phyloP scores from a whole-genome alignment of 2,329 filamentous ascomycete genomes.

The Cladosporium sp. region DNA sequence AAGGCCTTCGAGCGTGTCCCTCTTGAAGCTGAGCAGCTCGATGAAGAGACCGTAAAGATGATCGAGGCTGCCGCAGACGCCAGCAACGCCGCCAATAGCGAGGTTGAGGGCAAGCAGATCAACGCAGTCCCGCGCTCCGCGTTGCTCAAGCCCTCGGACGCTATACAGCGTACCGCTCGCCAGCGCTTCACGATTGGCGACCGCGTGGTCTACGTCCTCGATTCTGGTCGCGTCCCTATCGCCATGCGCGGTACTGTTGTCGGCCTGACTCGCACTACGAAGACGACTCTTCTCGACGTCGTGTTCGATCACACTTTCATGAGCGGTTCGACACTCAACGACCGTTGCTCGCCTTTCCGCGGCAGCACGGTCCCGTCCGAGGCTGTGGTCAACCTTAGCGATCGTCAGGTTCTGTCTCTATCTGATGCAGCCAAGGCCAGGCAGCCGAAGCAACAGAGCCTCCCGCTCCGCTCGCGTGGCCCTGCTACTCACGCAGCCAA shows the following conservation, averaged over 20 bases:
- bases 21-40: conserved; percentile 90
- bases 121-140: conserved; percentile 79
- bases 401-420: conserved; percentile 71
- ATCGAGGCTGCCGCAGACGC: conserved; percentile 74
- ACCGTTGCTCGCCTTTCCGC: conserved; percentile 86
- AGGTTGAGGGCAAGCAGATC: conserved; percentile 62
- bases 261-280: conserved; percentile 82
- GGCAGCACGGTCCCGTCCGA: conserved; percentile 85
- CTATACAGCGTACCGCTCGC: conserved; percentile 83
- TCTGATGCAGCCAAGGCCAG: conserved; percentile 31
- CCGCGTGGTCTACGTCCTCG: conserved; percentile 85
- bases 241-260: conserved; percentile 89
- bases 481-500: conserved; percentile 49
- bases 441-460: conserved; percentile 21
- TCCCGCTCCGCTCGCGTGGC: conserved; percentile 25
- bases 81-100: conserved; percentile 39
- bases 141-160: conserved; percentile 87
- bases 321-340: conserved; percentile 88
- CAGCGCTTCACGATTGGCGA: conserved; percentile 83
- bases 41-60: conserved; percentile 78
- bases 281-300: conserved; percentile 77
- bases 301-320: conserved; percentile 95
- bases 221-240: conserved; percentile 91
- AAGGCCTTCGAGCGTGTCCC: conserved; percentile 95
- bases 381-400: conserved; percentile 81